phyloP scores from a whole-genome alignment of 2,329 filamentous ascomycete genomes.

The Fusarium cicatricum region DNA sequence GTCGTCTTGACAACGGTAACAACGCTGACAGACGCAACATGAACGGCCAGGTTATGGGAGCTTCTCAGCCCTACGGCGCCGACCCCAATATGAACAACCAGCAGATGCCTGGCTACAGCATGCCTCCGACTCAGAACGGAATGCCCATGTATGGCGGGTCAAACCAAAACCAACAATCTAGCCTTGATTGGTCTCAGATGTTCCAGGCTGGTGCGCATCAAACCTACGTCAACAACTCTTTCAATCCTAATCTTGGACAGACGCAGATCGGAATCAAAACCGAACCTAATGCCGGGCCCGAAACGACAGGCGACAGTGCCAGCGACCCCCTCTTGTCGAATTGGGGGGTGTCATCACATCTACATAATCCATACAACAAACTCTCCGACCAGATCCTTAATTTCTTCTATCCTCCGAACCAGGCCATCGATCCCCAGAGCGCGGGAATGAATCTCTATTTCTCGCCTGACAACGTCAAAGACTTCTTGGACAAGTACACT shows the following conservation, averaged over 20 bases:
- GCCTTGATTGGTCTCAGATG: constrained; percentile 81
- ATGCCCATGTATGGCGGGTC: constrained; percentile 70
- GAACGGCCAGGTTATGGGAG: constrained; percentile 58
- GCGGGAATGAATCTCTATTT: constrained; percentile 68
- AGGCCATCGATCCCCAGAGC: constrained; percentile 60
- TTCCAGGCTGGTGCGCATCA: constrained; percentile 77
- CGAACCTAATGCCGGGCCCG: constrained; percentile 66
- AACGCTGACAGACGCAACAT: constrained; percentile 67
- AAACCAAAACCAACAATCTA: constrained; percentile 67
- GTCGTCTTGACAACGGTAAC: constrained; percentile 63
- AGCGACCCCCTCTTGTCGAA: constrained; percentile 57
- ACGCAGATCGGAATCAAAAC: constrained; percentile 74
- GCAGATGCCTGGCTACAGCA: constrained; percentile 70
- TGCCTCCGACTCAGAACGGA: constrained; percentile 69
- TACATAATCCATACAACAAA: constrained; percentile 60
- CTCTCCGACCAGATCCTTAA: constrained; percentile 64
- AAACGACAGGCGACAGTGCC: constrained; percentile 57
- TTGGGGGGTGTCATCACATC: constrained; percentile 57
- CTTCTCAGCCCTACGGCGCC: constrained; percentile 64
- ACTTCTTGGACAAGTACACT: constrained; percentile 75
- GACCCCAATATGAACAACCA: constrained; percentile 71
- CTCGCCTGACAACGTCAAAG: constrained; percentile 72
- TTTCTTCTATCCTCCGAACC: constrained; percentile 62
- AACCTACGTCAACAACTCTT: constrained; percentile 69
- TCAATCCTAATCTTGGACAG: constrained; percentile 72